phyloP scores from a whole-genome alignment of 2,329 filamentous ascomycete species.

The Colletotrichum sp. region DNA sequence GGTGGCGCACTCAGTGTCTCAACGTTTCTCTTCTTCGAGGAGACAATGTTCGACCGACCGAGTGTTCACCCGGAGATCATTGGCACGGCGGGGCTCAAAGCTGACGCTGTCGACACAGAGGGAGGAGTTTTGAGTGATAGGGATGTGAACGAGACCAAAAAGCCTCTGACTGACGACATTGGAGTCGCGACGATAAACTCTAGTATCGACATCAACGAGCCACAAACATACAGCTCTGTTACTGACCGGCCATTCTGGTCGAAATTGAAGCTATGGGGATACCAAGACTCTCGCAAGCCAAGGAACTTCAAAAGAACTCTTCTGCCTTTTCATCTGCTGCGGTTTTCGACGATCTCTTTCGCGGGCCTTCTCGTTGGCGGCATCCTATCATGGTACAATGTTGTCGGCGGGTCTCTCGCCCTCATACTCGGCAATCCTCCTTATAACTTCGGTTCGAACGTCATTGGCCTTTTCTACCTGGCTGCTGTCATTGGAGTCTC shows the following conservation, averaged over 20 bases:
- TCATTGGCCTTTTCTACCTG: constrained; percentile 24
- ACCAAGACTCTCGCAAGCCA: background rate
- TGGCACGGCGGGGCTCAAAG: background rate
- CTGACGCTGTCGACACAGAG: background rate
- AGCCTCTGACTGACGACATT: background rate
- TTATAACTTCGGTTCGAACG: constrained; percentile 27
- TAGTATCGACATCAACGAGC: background rate
- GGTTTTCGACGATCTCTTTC: constrained; percentile 26
- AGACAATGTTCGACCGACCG: constrained; percentile 27
- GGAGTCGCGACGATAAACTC: background rate
- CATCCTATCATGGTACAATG: constrained; percentile 27
- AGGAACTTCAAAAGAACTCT: background rate
- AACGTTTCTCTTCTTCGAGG: constrained; percentile 27
- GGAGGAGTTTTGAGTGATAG: background rate
- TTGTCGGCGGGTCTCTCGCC: constrained; percentile 25
- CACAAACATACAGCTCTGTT: background rate
- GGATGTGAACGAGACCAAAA: background rate
- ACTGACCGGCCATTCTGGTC: background rate
- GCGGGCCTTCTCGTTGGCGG: constrained; percentile 26
- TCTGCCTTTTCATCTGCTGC: background rate
- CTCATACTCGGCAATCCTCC: constrained; percentile 25
- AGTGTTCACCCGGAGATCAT: background rate
- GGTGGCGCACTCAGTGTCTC: constrained; percentile 14
- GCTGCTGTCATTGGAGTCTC: constrained; percentile 24
- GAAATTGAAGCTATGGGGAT: background rate